Conservation (phyloP, 345 rosid genomes). For the Populus simonii region DNA sequence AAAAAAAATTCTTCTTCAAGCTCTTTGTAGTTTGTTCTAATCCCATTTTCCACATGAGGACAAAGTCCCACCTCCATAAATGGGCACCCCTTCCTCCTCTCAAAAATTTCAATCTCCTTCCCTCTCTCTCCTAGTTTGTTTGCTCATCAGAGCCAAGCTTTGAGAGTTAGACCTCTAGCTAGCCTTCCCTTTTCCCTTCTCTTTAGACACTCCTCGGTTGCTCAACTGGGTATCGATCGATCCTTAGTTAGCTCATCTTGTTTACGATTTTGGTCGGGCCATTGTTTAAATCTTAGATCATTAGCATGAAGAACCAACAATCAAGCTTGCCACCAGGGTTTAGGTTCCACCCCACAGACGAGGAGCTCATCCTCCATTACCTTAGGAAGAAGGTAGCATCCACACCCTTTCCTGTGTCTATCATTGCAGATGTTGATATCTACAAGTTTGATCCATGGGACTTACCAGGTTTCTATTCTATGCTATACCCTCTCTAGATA, state of each 20-base stretch:
- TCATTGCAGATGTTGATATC: slow-evolving; percentile 91
- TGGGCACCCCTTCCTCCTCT: slow-evolving; percentile 40
- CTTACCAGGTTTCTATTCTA: slow-evolving; percentile 53
- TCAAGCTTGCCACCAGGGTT: slow-evolving; percentile 88
- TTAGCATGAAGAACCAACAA: slow-evolving; percentile 60
- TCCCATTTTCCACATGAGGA: slow-evolving; percentile 39
- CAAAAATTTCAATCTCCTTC: slow-evolving; percentile 64
- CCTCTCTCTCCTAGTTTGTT: not conserved
- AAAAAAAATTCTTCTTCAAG: not conserved
- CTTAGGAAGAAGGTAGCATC: slow-evolving; percentile 63
- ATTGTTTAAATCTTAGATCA: not conserved
- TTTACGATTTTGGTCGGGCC: not conserved
- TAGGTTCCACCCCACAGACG: slow-evolving; percentile 96
- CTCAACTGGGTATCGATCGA: too few species aligned
- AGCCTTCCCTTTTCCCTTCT: not conserved
- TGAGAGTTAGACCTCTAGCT: not conserved
- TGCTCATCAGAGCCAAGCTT: not conserved
- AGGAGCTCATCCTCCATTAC: slow-evolving; percentile 94
- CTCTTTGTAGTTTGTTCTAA: slow-evolving; percentile 30
- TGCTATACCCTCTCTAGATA: too few species aligned
- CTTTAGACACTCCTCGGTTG: not conserved
- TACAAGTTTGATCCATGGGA: slow-evolving; percentile 98
- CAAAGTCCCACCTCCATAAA: slow-evolving; percentile 69
- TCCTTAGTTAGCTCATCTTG: not conserved
- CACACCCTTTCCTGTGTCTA: slow-evolving; percentile 61